Base-by-base conservation (phyloP, 768 basidiomycete species). In the Saitozyma podzolica region DNA sequence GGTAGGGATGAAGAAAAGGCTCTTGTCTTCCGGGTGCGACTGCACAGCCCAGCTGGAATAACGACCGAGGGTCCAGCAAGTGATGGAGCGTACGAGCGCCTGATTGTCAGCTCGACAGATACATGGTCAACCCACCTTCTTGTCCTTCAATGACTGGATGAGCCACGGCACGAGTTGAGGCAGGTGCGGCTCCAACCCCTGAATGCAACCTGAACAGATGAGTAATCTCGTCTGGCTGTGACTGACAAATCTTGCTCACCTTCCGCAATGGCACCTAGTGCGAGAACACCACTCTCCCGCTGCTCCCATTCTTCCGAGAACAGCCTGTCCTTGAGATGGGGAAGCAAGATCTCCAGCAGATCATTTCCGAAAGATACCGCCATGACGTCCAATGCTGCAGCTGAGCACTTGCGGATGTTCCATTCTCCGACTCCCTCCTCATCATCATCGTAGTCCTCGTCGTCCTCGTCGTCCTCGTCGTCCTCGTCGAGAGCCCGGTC, bases 21-120 rank as follows among this genome's bases (percentile, higher is more conserved):
- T 88, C 80, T 90, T 91, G 82, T 95, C 93, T 56, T 93, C 92
- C 85, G 83, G 37, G 86, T 85, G 75, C 89, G 87, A 72, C 37
- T 78, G 78, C 61, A 82, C 91, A 70, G 90, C 92, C 96, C 96
- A 99, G 74, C 90, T 92, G 40, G 95, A 92, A 80, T 99, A 99
- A 55, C 96, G 88, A 14, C 96, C 95, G n/a, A 99, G 84, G 0
- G 95, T 97, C 96, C 96, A 99, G 79, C 96, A 99, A 14, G 94
- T 92, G 73, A 99, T 99, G 2, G 96, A 97, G 61, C 96, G 88
- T 9, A 99, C 91, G 47, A 98, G 88, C 17, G 96, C 95, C 91
- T 95, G 77, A 37, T 10, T 2, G 9, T 43, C 39, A 45, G 58
- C 45, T 17, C 45, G n/a, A 17, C 45, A 61, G 48, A 37, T 39